Evolutionary conservation across 2,329 filamentous ascomycete genomes (phyloP).

Genomic region (Fusarium chlamydosporum): DNA sequence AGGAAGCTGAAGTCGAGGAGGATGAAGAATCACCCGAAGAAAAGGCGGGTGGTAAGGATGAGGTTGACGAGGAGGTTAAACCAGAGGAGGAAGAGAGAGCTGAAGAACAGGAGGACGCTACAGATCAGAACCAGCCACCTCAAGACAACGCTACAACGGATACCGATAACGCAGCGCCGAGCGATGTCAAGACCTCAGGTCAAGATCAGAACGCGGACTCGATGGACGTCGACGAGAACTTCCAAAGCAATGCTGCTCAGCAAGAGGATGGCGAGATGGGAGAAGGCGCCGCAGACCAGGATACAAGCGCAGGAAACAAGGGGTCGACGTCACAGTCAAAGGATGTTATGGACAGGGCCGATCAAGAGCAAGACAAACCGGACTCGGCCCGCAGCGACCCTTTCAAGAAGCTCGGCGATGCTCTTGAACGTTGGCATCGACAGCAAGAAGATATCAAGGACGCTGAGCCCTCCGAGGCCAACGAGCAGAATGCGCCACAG

Average conservation of each 20-base stretch:
- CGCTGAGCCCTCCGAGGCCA: constrained; percentile 59
- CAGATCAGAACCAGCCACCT: constrained; percentile 55
- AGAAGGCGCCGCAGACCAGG: constrained; percentile 73
- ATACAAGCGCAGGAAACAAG: constrained; percentile 74
- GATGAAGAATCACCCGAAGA: constrained; percentile 68
- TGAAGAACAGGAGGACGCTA: constrained; percentile 67
- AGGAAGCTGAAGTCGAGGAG: constrained; percentile 70
- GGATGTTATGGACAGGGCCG: constrained; percentile 64
- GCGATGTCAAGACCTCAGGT: constrained; percentile 74
- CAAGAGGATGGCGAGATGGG: constrained; percentile 76
- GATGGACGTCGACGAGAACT: constrained; percentile 72
- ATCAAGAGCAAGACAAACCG: constrained; percentile 58
- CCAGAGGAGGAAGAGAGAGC: constrained; percentile 66
- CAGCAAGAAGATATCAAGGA: constrained; percentile 86
- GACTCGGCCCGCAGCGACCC: constrained; percentile 71
- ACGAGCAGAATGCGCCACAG: constrained; percentile 60
- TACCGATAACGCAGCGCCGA: constrained; percentile 73
- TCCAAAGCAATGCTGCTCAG: constrained; percentile 72
- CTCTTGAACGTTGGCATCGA: constrained; percentile 91
- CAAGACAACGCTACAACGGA: constrained; percentile 66
- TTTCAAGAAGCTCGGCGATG: constrained; percentile 95
- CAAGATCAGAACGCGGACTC: constrained; percentile 75
- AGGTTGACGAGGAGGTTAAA: constrained; percentile 63
- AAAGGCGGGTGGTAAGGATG: constrained; percentile 55
- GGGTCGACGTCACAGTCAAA: constrained; percentile 67